Evolutionary conservation across 2,329 filamentous ascomycete genomes (phyloP).

Genomic region (Chrysoporthe cubensis): DNA sequence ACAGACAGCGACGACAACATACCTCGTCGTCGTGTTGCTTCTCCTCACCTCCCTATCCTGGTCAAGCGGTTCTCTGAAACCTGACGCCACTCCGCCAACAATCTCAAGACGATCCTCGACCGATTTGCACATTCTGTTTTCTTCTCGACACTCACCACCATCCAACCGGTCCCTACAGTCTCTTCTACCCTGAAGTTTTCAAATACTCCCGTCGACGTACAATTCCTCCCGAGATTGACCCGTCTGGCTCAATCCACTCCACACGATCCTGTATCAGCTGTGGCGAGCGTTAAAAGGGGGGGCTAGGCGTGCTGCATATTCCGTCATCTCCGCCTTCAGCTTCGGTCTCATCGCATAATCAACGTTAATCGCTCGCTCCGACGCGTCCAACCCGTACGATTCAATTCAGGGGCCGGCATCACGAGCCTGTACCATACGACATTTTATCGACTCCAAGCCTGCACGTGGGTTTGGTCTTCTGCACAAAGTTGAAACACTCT

Average conservation of each 20-base stretch:
- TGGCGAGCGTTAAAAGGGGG: conserved; percentile 21
- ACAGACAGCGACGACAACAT: conserved; percentile 18
- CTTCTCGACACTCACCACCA: conserved; percentile 16
- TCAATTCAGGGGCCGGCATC: neutral
- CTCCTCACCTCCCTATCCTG: conserved; percentile 27
- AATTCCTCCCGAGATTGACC: conserved; percentile 1
- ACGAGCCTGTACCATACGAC: neutral
- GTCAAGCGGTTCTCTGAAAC: conserved; percentile 28
- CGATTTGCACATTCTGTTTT: conserved; percentile 4
- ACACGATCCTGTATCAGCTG: conserved; percentile 23
- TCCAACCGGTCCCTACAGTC: conserved; percentile 9
- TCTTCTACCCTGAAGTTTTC: neutral
- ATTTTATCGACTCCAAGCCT: neutral
- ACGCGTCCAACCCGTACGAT: neutral
- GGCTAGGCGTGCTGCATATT: conserved; percentile 12
- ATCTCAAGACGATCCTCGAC: conserved; percentile 23
- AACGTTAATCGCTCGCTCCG: conserved; percentile 9
- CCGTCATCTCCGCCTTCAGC: conserved; percentile 18
- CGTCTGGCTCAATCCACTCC: conserved; percentile 1
- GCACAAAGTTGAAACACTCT: conserved; percentile 8
- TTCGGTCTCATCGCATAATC: conserved; percentile 11
- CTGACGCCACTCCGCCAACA: conserved; percentile 28
- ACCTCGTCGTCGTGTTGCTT: conserved; percentile 17
- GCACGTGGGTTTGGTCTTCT: neutral
- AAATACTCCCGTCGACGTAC: neutral